A percentile compares a stretch with the other conserved stretches of the same genome.
phyloP scores from a whole-genome alignment of 2,329 filamentous ascomycete species.

The Diaporthe capsici region DNA sequence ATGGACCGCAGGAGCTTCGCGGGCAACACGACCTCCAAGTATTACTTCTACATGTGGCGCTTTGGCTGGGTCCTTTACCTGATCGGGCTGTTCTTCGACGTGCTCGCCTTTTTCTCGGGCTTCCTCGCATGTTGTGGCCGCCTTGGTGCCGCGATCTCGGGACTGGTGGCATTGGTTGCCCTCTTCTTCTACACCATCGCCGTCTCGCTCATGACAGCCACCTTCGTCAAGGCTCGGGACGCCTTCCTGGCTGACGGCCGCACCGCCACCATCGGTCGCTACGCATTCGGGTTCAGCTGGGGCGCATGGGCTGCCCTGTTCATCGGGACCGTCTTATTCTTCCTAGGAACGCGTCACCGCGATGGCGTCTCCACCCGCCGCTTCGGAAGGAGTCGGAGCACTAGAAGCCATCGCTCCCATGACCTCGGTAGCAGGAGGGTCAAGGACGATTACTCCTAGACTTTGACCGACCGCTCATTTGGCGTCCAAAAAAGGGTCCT shows the following conservation, averaged over 20 bases:
- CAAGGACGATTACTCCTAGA: conserved; percentile 78
- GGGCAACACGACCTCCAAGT: conserved; percentile 66
- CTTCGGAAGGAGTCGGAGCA: conserved; percentile 60
- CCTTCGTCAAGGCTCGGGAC: conserved; percentile 79
- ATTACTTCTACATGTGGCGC: conserved; percentile 87
- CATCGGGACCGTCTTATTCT: conserved; percentile 77
- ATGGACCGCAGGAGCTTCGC: conserved; percentile 55
- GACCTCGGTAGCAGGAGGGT: conserved; percentile 71
- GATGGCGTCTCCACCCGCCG: conserved; percentile 46
- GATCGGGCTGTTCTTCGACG: conserved; percentile 84
- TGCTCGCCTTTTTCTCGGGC: conserved; percentile 75
- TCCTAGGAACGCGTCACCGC: conserved; percentile 67
- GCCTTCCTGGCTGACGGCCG: conserved; percentile 71
- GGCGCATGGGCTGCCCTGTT: conserved; percentile 76
- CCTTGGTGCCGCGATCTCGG: conserved; percentile 77
- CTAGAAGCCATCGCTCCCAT: conserved; percentile 67
- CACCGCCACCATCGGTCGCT: conserved; percentile 72
- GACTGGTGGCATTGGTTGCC: conserved; percentile 69
- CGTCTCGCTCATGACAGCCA: conserved; percentile 81
- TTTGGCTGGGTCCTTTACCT: conserved; percentile 95
- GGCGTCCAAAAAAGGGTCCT: background rate
- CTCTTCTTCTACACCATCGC: conserved; percentile 79
- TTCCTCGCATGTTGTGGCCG: conserved; percentile 80
- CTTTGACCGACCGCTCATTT: background rate
- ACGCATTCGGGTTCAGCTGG: conserved; percentile 85